These are phyloP conservation scores for Pugionium cornutum DNA, from an alignment of 345 rosid species.

Conservation along the genomic window DNA sequence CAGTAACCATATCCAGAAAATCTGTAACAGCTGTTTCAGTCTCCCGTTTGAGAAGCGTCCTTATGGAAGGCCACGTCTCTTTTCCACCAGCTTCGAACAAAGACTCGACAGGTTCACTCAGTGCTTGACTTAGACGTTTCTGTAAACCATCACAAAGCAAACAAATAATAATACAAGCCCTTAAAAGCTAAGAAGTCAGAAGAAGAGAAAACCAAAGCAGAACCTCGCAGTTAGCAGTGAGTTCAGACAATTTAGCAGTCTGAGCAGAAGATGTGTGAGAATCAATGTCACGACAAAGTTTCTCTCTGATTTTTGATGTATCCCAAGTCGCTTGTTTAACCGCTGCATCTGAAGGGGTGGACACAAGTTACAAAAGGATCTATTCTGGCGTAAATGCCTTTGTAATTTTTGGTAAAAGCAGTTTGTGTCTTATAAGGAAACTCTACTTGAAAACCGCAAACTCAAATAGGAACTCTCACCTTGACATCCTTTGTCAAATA, in stretches of 20 bases:
- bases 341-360: slow-evolving; percentile 51
- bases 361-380: slow-evolving; percentile 1
- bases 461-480: slow-evolving; percentile 42
- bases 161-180: neutral
- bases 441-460: slow-evolving; percentile 1
- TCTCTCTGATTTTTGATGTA: slow-evolving; percentile 59
- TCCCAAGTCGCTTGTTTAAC: slow-evolving; percentile 64
- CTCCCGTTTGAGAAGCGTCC: slow-evolving; percentile 64
- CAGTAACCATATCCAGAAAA: slow-evolving; percentile 48
- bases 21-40: slow-evolving; percentile 53
- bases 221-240: slow-evolving; percentile 58
- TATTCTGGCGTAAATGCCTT: neutral
- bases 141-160: slow-evolving; percentile 40
- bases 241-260: slow-evolving; percentile 57
- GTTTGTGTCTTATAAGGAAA: slow-evolving; percentile 11
- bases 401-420: slow-evolving; percentile 5
- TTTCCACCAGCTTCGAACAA: slow-evolving; percentile 59
- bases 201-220: slow-evolving; percentile 17
- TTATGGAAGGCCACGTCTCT: slow-evolving; percentile 68
- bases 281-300: slow-evolving; percentile 62
- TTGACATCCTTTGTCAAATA: slow-evolving; percentile 67
- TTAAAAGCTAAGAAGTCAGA: slow-evolving; percentile 23
- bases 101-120: slow-evolving; percentile 56
- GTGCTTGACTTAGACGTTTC: slow-evolving; percentile 56
- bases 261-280: slow-evolving; percentile 49